A percentile compares a stretch with the other conserved stretches of the same genome.
Conservation (phyloP, 257 asterid genomes). For the Lycium barbarum region DNA sequence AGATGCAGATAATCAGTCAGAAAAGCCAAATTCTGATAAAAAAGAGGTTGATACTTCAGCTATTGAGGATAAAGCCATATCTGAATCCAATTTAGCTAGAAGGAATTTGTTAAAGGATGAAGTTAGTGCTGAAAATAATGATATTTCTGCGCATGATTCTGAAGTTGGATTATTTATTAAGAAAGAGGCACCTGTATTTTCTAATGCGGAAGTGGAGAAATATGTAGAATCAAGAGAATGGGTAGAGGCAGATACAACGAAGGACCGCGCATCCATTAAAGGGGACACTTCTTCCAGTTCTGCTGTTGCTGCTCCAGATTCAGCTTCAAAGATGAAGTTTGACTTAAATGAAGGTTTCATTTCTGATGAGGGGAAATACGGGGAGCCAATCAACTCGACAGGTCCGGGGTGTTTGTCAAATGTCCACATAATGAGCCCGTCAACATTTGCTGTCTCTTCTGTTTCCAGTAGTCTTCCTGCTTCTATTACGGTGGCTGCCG, state of each 20-base stretch:
- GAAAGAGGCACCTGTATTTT: conserved; percentile 31
- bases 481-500: conserved; percentile 52
- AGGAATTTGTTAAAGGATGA: conserved; percentile 29
- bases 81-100: conserved; percentile 22
- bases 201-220: conserved; percentile 39
- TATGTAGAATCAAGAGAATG: conserved; percentile 37
- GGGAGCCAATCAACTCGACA: conserved; percentile 36
- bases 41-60: conserved; percentile 4
- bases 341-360: conserved; percentile 60
- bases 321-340: conserved; percentile 44
- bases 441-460: conserved; percentile 43
- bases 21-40: not conserved
- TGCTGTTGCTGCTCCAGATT: conserved; percentile 33
- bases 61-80: conserved; percentile 28
- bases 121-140: conserved; percentile 21
- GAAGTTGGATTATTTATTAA: conserved; percentile 23
- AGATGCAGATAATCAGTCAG: conserved; percentile 30
- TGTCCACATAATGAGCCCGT: conserved; percentile 47
- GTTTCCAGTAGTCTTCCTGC: conserved; percentile 41
- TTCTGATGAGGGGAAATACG: conserved; percentile 48
- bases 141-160: not conserved
- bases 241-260: conserved; percentile 32
- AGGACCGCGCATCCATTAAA: conserved; percentile 5
- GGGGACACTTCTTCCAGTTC: conserved; percentile 29
- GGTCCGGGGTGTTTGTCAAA: conserved; percentile 38